These are phyloP conservation scores for Laetiporus sulphureus DNA, from an alignment of 1,284 basidiomycete species.

Conservation along the genomic window DNA sequence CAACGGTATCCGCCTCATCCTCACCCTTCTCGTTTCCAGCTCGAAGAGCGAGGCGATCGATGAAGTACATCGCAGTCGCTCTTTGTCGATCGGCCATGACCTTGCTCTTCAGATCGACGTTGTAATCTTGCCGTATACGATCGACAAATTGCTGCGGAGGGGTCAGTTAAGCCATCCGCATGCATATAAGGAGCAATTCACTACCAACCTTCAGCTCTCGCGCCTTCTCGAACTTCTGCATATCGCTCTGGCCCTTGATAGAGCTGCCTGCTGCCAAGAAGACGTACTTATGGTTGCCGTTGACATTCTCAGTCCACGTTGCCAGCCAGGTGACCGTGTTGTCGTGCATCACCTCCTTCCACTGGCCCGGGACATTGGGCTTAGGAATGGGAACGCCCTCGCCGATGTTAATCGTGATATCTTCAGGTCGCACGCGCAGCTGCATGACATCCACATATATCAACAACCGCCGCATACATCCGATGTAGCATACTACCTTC, in stretches of 20 bases:
- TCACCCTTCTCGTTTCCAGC: constrained; percentile 98
- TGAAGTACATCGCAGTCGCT: constrained; percentile 96
- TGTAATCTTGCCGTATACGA: constrained; percentile 84
- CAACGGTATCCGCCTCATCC: constrained; percentile 95
- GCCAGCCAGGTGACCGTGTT: constrained; percentile 97
- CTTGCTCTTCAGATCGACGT: constrained; percentile 78
- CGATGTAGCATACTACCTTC: constrained; percentile 54
- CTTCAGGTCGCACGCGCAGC: constrained; percentile 85
- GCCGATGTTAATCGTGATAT: constrained; percentile 93
- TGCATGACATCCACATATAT: constrained; percentile 26
- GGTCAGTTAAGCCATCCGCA: background rate
- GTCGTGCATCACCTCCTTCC: constrained; percentile 84
- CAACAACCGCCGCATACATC: constrained; percentile 2
- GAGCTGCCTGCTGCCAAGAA: constrained; percentile 92
- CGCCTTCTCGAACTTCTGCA: constrained; percentile 95
- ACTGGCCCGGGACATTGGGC: constrained; percentile 85
- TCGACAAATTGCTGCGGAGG: constrained; percentile 66
- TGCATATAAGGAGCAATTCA: background rate
- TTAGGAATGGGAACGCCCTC: constrained; percentile 64
- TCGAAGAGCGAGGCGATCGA: constrained; percentile 90
- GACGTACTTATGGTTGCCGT: constrained; percentile 91
- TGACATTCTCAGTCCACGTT: constrained; percentile 95
- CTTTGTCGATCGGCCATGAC: constrained; percentile 91
- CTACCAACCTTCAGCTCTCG: constrained; percentile 80
- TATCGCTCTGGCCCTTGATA: constrained; percentile 94